Evolutionary conservation across 179 eudicot species (phyloP), one percentile per base, ranked within the genome.

Genomic region (Spinacia oleracea): DNA sequence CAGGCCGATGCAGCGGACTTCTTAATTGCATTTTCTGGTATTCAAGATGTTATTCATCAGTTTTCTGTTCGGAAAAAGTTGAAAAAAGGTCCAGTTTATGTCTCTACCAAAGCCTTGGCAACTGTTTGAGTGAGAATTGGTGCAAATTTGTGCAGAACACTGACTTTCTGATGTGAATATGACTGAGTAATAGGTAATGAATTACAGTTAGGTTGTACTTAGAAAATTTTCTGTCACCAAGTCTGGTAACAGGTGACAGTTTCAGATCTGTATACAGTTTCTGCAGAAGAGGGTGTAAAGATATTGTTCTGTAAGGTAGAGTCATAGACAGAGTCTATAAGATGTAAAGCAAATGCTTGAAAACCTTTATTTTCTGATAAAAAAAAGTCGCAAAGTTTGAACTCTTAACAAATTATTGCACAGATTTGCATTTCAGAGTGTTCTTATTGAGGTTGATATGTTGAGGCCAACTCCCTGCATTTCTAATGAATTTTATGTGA

Each of bases 1-100:
- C 88, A 85, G 65, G 83, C 83, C 4, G 97, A 93, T 84, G 99
- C 97, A 5, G 99, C 89, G 0, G 96, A 91, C 80, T 93, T 96
- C 72, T 80, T 93, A 32, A 90, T 96, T 56, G 89, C 90, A 27
- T 96, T 93, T 83, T 78, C 90, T 29, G 91, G 90, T 73, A 89
- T 96, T 32, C 98, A 96, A 72, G 99, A 96, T 29, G 77, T 81
- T 11, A 84, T 93, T 68, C 97, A 91, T 82, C 89, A 89, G 80
- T 83, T 83, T 82, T 86, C 92, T 35, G 46, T 74, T 14, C 84
- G 88, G 46, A 80, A 85, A 27, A 90, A 79, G 78, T 42, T 84
- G 79, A 87, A 81, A 21, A 91, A 93, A 69, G 88, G 91, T 29
- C 84, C 90, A 0, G 91, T 90, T 64, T 83, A 76, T 56, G 80